Conservation (phyloP, 768 basidiomycete species). For the Tylopilus subfusipes region DNA sequence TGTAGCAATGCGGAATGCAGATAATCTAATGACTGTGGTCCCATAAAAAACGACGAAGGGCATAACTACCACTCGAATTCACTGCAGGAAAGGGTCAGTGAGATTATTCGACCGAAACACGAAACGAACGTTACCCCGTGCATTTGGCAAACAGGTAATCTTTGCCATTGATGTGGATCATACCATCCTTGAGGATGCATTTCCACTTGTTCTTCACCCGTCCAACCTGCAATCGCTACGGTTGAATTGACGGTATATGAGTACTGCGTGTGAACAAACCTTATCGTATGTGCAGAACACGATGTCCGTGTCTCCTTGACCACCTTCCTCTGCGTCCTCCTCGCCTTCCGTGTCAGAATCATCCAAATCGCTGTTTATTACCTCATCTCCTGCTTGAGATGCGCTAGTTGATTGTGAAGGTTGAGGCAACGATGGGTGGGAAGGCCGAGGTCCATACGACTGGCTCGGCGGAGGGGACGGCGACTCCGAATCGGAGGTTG, state of each 20-base stretch:
- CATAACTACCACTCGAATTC: slow-evolving; percentile 45
- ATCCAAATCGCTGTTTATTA: slow-evolving; percentile 95
- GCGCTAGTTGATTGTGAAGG: slow-evolving; percentile 39
- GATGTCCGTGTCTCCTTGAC: slow-evolving; percentile 77
- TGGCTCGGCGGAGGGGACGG: slow-evolving; percentile 63
- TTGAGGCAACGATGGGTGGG: slow-evolving; percentile 77
- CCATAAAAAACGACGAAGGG: neutral
- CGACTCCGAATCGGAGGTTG: slow-evolving; percentile 63
- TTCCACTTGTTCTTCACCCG: slow-evolving; percentile 99
- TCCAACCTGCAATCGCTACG: slow-evolving; percentile 64
- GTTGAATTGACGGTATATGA: neutral
- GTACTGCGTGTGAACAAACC: slow-evolving; percentile 42
- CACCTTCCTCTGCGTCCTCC: slow-evolving; percentile 77
- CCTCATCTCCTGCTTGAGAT: slow-evolving; percentile 58
- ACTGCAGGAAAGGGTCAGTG: slow-evolving; percentile 19
- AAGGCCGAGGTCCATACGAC: slow-evolving; percentile 63
- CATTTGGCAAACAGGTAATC: slow-evolving; percentile 98
- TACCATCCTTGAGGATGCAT: slow-evolving; percentile 94
- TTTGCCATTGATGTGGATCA: slow-evolving; percentile 95
- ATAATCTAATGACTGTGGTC: slow-evolving; percentile 17
- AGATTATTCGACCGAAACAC: neutral
- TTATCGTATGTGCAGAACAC: slow-evolving; percentile 99
- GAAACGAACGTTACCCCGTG: slow-evolving; percentile 67
- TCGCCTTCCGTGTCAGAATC: slow-evolving; percentile 89
- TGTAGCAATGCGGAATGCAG: slow-evolving; percentile 21